Percentiles rank a stretch among this genome's conserved stretches.
These are phyloP conservation scores for Phytophthora cactorum DNA, from an alignment of 352 stramenopile genomes.

Conservation along the genomic window DNA sequence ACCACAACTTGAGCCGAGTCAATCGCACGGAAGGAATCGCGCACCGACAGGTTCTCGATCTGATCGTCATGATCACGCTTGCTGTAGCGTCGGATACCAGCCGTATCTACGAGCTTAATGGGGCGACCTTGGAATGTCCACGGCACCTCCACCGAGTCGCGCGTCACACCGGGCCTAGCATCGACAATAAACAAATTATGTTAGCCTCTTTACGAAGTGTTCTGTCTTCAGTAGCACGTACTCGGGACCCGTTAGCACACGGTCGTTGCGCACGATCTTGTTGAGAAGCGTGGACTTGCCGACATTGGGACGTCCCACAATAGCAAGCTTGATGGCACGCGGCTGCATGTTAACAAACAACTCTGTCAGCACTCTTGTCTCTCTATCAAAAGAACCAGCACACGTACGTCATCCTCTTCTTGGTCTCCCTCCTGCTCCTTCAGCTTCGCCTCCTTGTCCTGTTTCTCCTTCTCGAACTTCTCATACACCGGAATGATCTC, in stretches of 20 bases:
- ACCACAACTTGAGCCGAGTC: constrained; percentile 83
- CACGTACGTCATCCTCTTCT: constrained; percentile 68
- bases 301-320: constrained; percentile 81
- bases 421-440: constrained; percentile 41
- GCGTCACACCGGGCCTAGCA: constrained; percentile 77
- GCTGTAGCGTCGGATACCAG: constrained; percentile 83
- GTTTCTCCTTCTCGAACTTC: constrained; percentile 60
- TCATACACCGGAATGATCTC: constrained; percentile 79
- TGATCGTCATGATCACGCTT: constrained; percentile 85
- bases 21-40: constrained; percentile 81
- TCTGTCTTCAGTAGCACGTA: constrained; percentile 35
- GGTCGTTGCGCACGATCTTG: constrained; percentile 81
- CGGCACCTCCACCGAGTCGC: constrained; percentile 81
- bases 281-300: constrained; percentile 87
- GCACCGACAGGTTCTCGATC: constrained; percentile 87
- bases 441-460: constrained; percentile 35
- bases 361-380: constrained; percentile 2
- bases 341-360: constrained; percentile 34
- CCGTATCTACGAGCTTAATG: constrained; percentile 86
- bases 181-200: neutral
- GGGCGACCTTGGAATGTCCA: constrained; percentile 76
- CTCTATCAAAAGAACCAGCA: neutral
- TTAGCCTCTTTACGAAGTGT: constrained; percentile 3
- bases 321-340: constrained; percentile 77
- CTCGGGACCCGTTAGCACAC: constrained; percentile 83